Percentiles rank a stretch among this genome's conserved stretches.
phyloP scores from a whole-genome alignment of 2,329 filamentous ascomycete genomes.

The Macrophomina pseudophaseolina region DNA sequence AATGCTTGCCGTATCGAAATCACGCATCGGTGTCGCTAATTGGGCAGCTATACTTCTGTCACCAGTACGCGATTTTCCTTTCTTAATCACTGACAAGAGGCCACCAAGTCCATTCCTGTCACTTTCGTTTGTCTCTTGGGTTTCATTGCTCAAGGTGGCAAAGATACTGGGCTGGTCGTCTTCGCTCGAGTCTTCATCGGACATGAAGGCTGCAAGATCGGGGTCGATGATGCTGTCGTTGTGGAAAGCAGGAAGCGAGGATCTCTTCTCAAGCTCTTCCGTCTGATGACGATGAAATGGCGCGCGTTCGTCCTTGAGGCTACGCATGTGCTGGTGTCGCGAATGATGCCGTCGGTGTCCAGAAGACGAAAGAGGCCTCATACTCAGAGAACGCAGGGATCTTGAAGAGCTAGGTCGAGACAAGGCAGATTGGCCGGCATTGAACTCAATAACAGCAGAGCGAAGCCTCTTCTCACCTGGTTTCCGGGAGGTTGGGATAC shows the following conservation, averaged over 20 bases:
- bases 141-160: slow-evolving; percentile 69
- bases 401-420: slow-evolving; percentile 92
- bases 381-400: slow-evolving; percentile 76
- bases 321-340: slow-evolving; percentile 80
- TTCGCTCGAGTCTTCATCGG: slow-evolving; percentile 88
- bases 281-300: slow-evolving; percentile 80
- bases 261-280: slow-evolving; percentile 69
- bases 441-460: slow-evolving; percentile 89
- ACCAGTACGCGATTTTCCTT: slow-evolving; percentile 71
- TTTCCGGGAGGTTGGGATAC: slow-evolving; percentile 67
- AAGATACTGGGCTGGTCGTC: slow-evolving; percentile 92
- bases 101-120: slow-evolving; percentile 77
- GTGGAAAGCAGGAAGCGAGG: slow-evolving; percentile 87
- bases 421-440: slow-evolving; percentile 70
- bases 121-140: slow-evolving; percentile 68
- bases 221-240: slow-evolving; percentile 99
- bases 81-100: slow-evolving; percentile 74
- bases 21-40: slow-evolving; percentile 68
- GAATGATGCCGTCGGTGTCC: slow-evolving; percentile 84
- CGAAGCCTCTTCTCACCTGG: slow-evolving; percentile 77
- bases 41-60: slow-evolving; percentile 77
- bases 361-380: slow-evolving; percentile 77
- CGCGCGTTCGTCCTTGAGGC: slow-evolving; percentile 83
- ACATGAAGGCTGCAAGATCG: slow-evolving; percentile 92
- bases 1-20: slow-evolving; percentile 68